These are phyloP conservation scores for Pharus latifolius DNA, from an alignment of 176 grass and related monocot genomes.

Conservation along the genomic window DNA sequence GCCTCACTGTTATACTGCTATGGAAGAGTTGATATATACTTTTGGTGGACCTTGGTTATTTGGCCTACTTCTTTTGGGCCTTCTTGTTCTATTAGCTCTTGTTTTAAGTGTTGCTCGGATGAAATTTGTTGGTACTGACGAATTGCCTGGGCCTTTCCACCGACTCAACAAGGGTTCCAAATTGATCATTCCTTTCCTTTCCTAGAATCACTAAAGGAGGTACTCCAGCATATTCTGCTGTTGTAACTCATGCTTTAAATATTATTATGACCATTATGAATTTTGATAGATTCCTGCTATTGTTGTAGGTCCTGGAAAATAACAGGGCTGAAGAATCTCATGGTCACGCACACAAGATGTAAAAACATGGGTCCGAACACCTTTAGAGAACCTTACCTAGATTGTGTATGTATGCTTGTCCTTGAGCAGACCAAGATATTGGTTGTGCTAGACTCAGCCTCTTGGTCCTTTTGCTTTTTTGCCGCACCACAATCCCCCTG, in stretches of 20 bases:
- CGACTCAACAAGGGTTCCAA: constrained; percentile 93
- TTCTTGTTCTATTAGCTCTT: constrained; percentile 93
- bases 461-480: constrained; percentile 6
- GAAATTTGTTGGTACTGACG: constrained; percentile 97
- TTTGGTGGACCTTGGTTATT: constrained; percentile 99
- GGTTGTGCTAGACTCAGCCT: background rate
- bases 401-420: constrained; percentile 75
- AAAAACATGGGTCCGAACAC: constrained; percentile 98
- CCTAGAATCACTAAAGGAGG: constrained; percentile 99
- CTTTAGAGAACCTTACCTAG: constrained; percentile 88
- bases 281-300: constrained; percentile 18
- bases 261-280: background rate
- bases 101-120: constrained; percentile 98
- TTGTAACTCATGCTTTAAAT: background rate
- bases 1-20: constrained; percentile 96
- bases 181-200: constrained; percentile 99
- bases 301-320: constrained; percentile 86
- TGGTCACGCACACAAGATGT: constrained; percentile 91
- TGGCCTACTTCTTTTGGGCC: constrained; percentile 87
- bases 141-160: constrained; percentile 89
- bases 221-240: constrained; percentile 13
- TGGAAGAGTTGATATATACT: constrained; percentile 98
- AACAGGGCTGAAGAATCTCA: constrained; percentile 96
- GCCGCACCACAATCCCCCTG: too few relatives aligned
- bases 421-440: background rate